Conservation (phyloP, 2,329 filamentous ascomycete species). For the Esteya vermicola region DNA sequence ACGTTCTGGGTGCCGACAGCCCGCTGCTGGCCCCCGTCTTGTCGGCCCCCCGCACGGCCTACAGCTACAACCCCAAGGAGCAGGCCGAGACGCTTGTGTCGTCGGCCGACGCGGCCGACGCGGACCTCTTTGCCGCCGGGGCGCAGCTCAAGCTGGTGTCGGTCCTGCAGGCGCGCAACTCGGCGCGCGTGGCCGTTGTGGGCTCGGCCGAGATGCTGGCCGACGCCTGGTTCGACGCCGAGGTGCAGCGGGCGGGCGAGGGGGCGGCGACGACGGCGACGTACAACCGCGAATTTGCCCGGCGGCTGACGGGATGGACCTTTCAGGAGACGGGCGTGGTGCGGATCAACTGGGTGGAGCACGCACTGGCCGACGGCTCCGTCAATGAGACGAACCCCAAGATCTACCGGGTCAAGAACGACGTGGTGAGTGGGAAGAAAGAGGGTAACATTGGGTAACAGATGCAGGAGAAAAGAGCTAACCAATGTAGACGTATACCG, state of each 20-base stretch:
- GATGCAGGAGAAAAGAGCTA: too few species aligned
- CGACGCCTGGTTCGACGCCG: slow-evolving; percentile 77
- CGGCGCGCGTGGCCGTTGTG: slow-evolving; percentile 72
- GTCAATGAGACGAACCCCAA: slow-evolving; percentile 57
- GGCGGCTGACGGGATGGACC: slow-evolving; percentile 79
- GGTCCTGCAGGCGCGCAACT: slow-evolving; percentile 81
- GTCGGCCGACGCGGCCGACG: slow-evolving; percentile 47
- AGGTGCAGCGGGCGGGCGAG: slow-evolving; percentile 47
- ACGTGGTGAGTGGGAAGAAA: slow-evolving; percentile 90
- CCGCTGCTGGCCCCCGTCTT: slow-evolving; percentile 70
- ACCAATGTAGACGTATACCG: slow-evolving; percentile 79
- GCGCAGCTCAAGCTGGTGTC: slow-evolving; percentile 75
- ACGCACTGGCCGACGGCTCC: slow-evolving; percentile 52
- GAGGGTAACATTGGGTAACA: too few species aligned
- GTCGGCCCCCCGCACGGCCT: slow-evolving; percentile 70
- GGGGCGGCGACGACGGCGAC: slow-evolving; percentile 40
- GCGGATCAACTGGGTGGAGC: slow-evolving; percentile 69
- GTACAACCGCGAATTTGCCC: slow-evolving; percentile 73
- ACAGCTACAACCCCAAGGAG: slow-evolving; percentile 89
- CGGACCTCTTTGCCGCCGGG: slow-evolving; percentile 64
- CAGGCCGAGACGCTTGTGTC: slow-evolving; percentile 35
- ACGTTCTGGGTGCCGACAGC: slow-evolving; percentile 58
- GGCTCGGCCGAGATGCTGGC: slow-evolving; percentile 78
- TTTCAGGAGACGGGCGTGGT: slow-evolving; percentile 91
- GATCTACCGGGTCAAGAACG: slow-evolving; percentile 92